These are phyloP conservation scores for Pilasporangium apinafurcum DNA, from an alignment of 352 stramenopile genomes.

Conservation along the genomic window DNA sequence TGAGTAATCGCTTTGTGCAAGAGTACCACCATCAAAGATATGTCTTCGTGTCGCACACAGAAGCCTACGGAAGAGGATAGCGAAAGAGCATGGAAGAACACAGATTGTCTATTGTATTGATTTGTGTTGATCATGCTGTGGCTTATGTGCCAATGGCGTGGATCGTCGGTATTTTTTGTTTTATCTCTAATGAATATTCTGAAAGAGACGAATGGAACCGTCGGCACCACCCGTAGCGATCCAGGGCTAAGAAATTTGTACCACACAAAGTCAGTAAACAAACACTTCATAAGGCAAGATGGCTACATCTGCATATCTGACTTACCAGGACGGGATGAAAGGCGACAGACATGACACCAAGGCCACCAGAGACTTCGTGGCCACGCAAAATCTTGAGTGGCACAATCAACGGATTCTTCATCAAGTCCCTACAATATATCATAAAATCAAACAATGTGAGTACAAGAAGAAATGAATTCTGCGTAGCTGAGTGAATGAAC, in stretches of 20 bases:
- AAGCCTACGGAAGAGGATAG: too few species aligned
- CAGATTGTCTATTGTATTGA: too few species aligned
- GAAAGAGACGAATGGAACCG: slow-evolving; percentile 93
- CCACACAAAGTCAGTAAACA: neutral
- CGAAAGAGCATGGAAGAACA: too few species aligned
- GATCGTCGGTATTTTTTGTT: slow-evolving; percentile 1
- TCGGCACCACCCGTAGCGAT: slow-evolving; percentile 94
- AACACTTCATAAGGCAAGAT: neutral
- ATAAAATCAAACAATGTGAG: neutral
- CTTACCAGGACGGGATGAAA: slow-evolving; percentile 97
- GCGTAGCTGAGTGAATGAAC: slow-evolving; percentile 9
- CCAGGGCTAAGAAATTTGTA: slow-evolving; percentile 81
- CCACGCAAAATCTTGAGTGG: slow-evolving; percentile 98
- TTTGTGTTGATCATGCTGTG: slow-evolving; percentile 8
- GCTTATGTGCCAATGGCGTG: too few species aligned
- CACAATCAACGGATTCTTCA: slow-evolving; percentile 99
- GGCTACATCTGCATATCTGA: neutral
- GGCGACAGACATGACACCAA: slow-evolving; percentile 93
- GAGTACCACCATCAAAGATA: too few species aligned
- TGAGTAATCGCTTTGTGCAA: too few species aligned
- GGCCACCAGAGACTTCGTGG: slow-evolving; percentile 90
- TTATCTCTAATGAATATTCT: slow-evolving; percentile 92
- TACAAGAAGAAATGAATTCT: slow-evolving; percentile 3
- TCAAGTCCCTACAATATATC: slow-evolving; percentile 86
- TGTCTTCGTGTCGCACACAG: too few species aligned